Evolutionary conservation across 2,329 filamentous ascomycete genomes (phyloP), one percentile per base, ranked within the genome.

Genomic region (Aspergillus amoenus): DNA sequence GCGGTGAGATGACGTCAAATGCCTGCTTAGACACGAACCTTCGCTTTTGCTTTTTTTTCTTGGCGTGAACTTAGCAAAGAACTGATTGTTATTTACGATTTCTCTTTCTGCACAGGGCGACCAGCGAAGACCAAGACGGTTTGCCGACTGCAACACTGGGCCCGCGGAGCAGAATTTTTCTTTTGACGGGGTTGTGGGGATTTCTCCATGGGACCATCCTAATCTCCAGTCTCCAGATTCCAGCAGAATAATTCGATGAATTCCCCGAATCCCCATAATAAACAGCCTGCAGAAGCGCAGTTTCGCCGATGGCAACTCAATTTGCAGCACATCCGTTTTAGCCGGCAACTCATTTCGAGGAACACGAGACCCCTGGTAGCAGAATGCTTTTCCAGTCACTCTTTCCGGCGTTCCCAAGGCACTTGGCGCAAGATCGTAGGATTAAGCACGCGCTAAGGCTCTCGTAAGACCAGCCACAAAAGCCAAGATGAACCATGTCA

Each of bases 401-500:
- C n/a, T 45, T 22, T 11, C 24, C 11, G 21, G 30, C 11, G 30
- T n/a, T 50, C 18, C 24, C 47, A 5, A 43, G 17, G 22, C 27
- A 21, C 13, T 30, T 37, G 34, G 34, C 12, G 34, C 12, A 37
- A n/a, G 17, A 53, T 9, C 7, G 43, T 52, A 34, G 44, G 27
- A 57, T 42, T 57, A 57, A 57, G 55, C 55, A 57, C 44, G 37
- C 43, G 45, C 45, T 54, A 57, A 57, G 46, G 22, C 27, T 27
- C 40, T 40, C 43, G 22, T 46, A 46, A 44, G 44, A 30, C 45
- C 45, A 57, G 50, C 55, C 55, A 50, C 55, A 45, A 45, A 34
- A 50, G 44, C 55, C 50, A 57, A 57, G 55, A 50, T 45, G 49
- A 49, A 53, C 55, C 42, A 52, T 49, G 22, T 40, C 34, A 15